Conservation (phyloP, 305 asterid species). For the Fraxinus paxiana region DNA sequence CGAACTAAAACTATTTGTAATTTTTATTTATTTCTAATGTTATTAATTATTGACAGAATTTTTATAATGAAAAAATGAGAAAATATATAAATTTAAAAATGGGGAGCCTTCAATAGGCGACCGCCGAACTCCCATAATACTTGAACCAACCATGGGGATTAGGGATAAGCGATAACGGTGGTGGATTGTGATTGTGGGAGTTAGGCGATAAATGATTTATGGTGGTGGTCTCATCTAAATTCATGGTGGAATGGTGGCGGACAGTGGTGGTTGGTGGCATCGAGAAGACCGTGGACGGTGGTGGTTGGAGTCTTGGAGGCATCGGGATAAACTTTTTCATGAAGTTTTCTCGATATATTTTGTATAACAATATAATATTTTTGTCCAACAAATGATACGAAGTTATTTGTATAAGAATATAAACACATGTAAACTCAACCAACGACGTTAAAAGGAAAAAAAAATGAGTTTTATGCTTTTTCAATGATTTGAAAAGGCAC, state of each 20-base stretch:
- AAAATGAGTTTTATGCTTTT: background rate
- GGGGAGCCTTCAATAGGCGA: background rate
- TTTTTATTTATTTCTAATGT: background rate
- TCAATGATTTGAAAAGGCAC: background rate
- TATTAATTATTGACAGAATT: background rate
- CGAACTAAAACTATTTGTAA: background rate
- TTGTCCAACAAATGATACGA: slow-evolving; percentile 16
- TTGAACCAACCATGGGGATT: background rate
- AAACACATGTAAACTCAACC: background rate
- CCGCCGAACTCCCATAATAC: background rate
- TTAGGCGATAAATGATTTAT: background rate
- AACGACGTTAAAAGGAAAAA: background rate
- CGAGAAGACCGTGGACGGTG: background rate
- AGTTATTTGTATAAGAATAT: background rate
- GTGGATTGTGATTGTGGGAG: background rate
- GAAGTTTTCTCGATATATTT: background rate
- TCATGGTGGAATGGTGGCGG: background rate
- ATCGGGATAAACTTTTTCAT: background rate
- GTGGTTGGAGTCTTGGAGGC: background rate
- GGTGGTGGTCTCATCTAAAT: background rate
- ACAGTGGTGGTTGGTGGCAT: background rate
- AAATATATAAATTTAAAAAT: background rate
- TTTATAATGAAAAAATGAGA: background rate
- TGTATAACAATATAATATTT: slow-evolving; percentile 20
- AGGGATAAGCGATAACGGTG: background rate